phyloP scores from a whole-genome alignment of 2,329 filamentous ascomycete species.

The Pseudophaeomoniella oleicola region DNA sequence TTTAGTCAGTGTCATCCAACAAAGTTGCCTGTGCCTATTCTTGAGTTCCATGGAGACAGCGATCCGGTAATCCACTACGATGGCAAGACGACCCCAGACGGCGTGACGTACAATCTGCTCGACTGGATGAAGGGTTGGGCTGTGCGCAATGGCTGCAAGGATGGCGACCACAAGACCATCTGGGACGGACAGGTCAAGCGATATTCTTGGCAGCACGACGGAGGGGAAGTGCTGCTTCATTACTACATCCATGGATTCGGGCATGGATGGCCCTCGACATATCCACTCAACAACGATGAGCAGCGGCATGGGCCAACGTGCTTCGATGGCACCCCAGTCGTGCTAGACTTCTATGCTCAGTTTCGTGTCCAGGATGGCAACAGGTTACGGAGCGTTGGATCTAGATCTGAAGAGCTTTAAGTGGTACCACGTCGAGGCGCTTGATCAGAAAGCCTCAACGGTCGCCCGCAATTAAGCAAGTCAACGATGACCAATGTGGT shows the following conservation, averaged over 20 bases:
- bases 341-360: conserved; percentile 16
- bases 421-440: too few species aligned
- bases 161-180: neutral
- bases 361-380: too few species aligned
- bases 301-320: neutral
- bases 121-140: conserved; percentile 2
- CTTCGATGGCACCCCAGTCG: neutral
- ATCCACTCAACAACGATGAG: conserved; percentile 23
- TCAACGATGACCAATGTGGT: too few species aligned
- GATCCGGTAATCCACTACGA: conserved; percentile 10
- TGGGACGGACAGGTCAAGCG: conserved; percentile 1
- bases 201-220: conserved; percentile 21
- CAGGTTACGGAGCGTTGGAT: too few species aligned
- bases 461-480: too few species aligned
- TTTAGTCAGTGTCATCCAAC: conserved; percentile 14
- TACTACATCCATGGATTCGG: conserved; percentile 25
- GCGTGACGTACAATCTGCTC: conserved; percentile 5
- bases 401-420: too few species aligned
- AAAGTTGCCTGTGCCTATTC: conserved; percentile 19
- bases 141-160: conserved; percentile 1
- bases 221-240: conserved; percentile 11
- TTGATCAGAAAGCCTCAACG: too few species aligned
- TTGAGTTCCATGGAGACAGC: conserved; percentile 26
- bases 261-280: conserved; percentile 35
- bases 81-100: conserved; percentile 13